These are phyloP conservation scores for Lasiosphaeria miniovina DNA, from an alignment of 495 filamentous ascomycete genomes.

Conservation along the genomic window DNA sequence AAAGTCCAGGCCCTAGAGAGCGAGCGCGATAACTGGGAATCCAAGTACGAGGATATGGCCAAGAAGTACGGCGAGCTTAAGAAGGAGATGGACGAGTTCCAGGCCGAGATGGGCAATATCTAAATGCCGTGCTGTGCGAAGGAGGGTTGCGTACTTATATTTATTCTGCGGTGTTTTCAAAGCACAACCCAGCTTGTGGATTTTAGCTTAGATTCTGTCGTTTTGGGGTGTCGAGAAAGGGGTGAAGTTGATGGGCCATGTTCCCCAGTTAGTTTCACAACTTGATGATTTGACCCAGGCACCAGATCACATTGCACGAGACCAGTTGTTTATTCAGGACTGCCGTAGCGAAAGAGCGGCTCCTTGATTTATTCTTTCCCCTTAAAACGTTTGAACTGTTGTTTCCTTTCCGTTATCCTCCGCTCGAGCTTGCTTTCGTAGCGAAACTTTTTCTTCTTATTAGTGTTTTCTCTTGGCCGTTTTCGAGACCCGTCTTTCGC, in stretches of 20 bases:
- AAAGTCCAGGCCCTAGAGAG: constrained; percentile 95
- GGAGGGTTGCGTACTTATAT: constrained; percentile 4
- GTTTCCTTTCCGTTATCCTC: constrained; percentile 61
- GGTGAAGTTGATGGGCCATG: background rate
- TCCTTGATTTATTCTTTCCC: constrained; percentile 4
- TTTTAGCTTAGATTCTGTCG: constrained; percentile 12
- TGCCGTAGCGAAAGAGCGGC: too few relatives aligned
- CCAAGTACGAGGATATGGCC: constrained; percentile 93
- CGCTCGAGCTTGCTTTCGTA: constrained; percentile 84
- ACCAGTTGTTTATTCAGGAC: too few relatives aligned
- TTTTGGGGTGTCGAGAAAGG: constrained; percentile 4
- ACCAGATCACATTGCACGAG: too few relatives aligned
- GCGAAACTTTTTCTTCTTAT: constrained; percentile 86
- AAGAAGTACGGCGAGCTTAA: constrained; percentile 81
- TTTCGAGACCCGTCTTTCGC: constrained; percentile 34
- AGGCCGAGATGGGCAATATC: constrained; percentile 84
- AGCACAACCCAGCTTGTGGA: constrained; percentile 9
- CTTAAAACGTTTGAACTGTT: constrained; percentile 57
- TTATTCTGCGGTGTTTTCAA: constrained; percentile 6
- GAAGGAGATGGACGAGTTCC: constrained; percentile 89
- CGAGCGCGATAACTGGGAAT: constrained; percentile 86
- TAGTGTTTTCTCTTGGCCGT: constrained; percentile 53
- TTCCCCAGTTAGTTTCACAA: constrained; percentile 12
- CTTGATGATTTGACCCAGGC: constrained; percentile 2
- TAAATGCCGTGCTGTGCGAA: constrained; percentile 40